Conservation (phyloP, 192 early-diverging fungal genomes). For the Coemansia sp. region DNA sequence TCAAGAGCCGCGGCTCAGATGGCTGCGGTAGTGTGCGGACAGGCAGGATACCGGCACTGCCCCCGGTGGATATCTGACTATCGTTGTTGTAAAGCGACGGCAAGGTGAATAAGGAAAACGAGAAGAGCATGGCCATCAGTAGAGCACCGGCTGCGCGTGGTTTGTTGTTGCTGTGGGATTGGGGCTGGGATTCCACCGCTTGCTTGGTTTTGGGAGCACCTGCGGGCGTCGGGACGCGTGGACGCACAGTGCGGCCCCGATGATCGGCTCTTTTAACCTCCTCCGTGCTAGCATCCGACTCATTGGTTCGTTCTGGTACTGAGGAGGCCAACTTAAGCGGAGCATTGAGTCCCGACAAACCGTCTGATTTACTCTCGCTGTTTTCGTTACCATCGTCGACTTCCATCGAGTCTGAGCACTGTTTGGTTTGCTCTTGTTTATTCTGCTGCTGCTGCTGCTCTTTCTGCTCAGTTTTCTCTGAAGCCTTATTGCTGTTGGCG, state of each 20-base stretch:
- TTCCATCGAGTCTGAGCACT: background rate
- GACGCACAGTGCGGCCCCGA: background rate
- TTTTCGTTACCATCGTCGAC: background rate
- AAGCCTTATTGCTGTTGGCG: background rate
- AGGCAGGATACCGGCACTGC: slow-evolving; percentile 26
- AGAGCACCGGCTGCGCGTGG: slow-evolving; percentile 35
- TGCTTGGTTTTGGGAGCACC: slow-evolving; percentile 12
- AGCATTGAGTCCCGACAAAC: background rate
- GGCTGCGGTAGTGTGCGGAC: slow-evolving; percentile 17
- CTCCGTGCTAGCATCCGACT: background rate
- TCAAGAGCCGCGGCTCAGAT: slow-evolving; percentile 29
- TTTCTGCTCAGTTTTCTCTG: background rate
- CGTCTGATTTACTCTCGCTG: background rate
- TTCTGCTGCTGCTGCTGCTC: background rate
- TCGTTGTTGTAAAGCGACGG: slow-evolving; percentile 56
- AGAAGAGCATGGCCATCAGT: slow-evolving; percentile 77
- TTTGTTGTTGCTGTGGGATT: background rate
- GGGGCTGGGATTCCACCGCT: background rate
- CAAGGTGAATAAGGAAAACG: slow-evolving; percentile 79
- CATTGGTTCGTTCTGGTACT: background rate
- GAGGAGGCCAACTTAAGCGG: background rate
- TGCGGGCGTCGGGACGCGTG: slow-evolving; percentile 11
- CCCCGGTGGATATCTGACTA: slow-evolving; percentile 34
- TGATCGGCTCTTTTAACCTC: background rate
- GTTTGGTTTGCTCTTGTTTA: background rate